Base-by-base conservation (phyloP, 345 rosid genomes). In the Psidium guajava region DNA sequence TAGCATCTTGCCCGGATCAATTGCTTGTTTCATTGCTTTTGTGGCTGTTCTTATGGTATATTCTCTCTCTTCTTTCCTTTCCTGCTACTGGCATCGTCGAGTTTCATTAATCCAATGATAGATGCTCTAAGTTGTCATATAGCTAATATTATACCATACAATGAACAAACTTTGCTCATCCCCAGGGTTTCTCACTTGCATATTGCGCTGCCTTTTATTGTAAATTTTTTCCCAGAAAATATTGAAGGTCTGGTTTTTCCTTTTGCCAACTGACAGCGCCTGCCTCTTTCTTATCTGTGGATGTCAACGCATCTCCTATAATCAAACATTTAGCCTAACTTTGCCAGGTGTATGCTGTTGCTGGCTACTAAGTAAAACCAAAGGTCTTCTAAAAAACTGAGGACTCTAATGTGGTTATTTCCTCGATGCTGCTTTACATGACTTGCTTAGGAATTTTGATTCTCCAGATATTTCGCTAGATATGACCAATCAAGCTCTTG, bases 31-130 rank as follows among this genome's bases (percentile, higher is more conserved):
- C 49, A 53, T 87, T 64, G 98, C 97, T 84, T n/a, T 95, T 12
- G 87, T 91, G n/a, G 91, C 94, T 88, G 94, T 96, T 82, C 25
- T 93, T 84, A 90, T 94, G 99, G 99, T 96, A 92, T 89, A 92
- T 47, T 86, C 84, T 75, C 82, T 77, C 42, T 75, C 24, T 28
- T 57, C 27, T 28, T 32, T 61, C 80, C 21, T 32, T 69, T 20
- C 80, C 47, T 20, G 47, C 47, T 69, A 13, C 40, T 69, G 47
- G 80, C 47, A 69, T 69, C 80, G 36, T 36, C 40, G 47, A 36
- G 21, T 69, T 69, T 69, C 47, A 69, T 69, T 42, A 69, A 36
- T 69, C 80, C 5, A 47, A 69, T 69, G 24, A 18, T 36, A 69
- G 77, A 5, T 36, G 77, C 47, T 69, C 47, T 69, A 69, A 8